These are phyloP conservation scores for Hanseniaspora gamundiae DNA, from an alignment of 1,139 yeast species.

Conservation along the genomic window DNA sequence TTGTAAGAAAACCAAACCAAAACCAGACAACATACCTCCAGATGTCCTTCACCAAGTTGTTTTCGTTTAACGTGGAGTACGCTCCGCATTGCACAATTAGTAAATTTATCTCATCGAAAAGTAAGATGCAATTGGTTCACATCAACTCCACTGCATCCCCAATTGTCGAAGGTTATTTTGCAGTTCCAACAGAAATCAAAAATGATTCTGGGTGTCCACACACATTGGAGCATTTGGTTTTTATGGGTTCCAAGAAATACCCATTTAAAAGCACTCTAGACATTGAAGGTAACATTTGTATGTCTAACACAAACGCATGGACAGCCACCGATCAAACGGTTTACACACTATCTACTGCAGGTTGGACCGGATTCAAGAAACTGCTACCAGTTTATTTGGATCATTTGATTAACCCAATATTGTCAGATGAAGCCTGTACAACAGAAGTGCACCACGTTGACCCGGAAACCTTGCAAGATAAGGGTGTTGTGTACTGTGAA, in stretches of 20 bases:
- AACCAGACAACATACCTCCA: too few species aligned
- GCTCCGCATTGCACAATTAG: constrained; percentile 25
- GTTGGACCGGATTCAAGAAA: constrained; percentile 87
- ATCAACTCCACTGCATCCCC: constrained; percentile 71
- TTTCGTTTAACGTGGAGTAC: constrained; percentile 24
- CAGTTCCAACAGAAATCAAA: constrained; percentile 84
- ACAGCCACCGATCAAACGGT: constrained; percentile 94
- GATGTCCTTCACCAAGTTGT: constrained; percentile 15
- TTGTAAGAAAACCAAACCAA: too few species aligned
- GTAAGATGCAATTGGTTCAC: constrained; percentile 73
- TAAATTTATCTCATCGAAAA: constrained; percentile 32
- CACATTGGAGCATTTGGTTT: constrained; percentile 85
- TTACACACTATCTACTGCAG: constrained; percentile 82
- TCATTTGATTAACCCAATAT: constrained; percentile 72
- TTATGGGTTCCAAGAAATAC: constrained; percentile 83
- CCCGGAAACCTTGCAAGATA: constrained; percentile 69
- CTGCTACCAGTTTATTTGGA: constrained; percentile 84
- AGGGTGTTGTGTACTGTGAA: constrained; percentile 94
- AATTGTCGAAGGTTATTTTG: constrained; percentile 82
- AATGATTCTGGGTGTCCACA: constrained; percentile 92
- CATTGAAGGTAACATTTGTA: constrained; percentile 71
- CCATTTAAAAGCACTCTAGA: constrained; percentile 92
- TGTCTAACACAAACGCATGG: constrained; percentile 93
- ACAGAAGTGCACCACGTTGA: constrained; percentile 95
- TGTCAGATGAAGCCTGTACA: constrained; percentile 80